A percentile compares a stretch with the other conserved stretches of the same genome.
phyloP scores from a whole-genome alignment of 805 yeast genomes.

The Zygotorulaspora chibaensis region DNA sequence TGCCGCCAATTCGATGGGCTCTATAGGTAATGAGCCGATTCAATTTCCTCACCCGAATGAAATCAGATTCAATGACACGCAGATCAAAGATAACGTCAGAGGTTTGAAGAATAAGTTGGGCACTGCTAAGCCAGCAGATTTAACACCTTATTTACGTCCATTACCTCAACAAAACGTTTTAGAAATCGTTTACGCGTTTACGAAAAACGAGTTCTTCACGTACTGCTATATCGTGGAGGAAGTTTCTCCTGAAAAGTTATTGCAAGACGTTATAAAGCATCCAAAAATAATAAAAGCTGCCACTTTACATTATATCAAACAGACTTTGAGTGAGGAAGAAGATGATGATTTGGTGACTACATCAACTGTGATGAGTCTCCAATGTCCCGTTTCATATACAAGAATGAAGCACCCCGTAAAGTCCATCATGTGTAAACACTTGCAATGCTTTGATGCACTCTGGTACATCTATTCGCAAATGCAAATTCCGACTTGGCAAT shows the following conservation, averaged over 20 bases:
- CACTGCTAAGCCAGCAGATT: slow-evolving; percentile 76
- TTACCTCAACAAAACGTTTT: slow-evolving; percentile 40
- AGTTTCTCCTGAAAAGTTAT: slow-evolving; percentile 39
- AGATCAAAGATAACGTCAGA: slow-evolving; percentile 51
- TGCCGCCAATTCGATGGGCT: slow-evolving; percentile 28
- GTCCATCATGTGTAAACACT: slow-evolving; percentile 67
- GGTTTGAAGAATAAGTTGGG: slow-evolving; percentile 78
- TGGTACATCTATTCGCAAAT: slow-evolving; percentile 70
- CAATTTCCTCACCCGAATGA: slow-evolving; percentile 77
- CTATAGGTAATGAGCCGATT: slow-evolving; percentile 56
- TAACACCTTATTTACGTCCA: slow-evolving; percentile 47
- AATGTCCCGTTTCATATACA: slow-evolving; percentile 73
- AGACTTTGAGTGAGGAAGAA: slow-evolving; percentile 40
- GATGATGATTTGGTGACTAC: slow-evolving; percentile 73
- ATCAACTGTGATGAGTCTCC: slow-evolving; percentile 59
- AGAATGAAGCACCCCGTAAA: slow-evolving; percentile 70
- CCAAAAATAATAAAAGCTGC: slow-evolving; percentile 51
- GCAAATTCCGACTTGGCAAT: slow-evolving; percentile 80
- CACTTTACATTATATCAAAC: slow-evolving; percentile 46
- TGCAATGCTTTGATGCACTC: slow-evolving; percentile 83
- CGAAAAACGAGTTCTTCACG: slow-evolving; percentile 46
- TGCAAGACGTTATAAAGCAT: slow-evolving; percentile 38
- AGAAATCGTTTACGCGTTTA: slow-evolving; percentile 55
- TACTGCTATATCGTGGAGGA: slow-evolving; percentile 57
- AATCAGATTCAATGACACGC: slow-evolving; percentile 52